Base-by-base conservation (phyloP, 148 eudicot genomes). In the Chenopodium suecicum region DNA sequence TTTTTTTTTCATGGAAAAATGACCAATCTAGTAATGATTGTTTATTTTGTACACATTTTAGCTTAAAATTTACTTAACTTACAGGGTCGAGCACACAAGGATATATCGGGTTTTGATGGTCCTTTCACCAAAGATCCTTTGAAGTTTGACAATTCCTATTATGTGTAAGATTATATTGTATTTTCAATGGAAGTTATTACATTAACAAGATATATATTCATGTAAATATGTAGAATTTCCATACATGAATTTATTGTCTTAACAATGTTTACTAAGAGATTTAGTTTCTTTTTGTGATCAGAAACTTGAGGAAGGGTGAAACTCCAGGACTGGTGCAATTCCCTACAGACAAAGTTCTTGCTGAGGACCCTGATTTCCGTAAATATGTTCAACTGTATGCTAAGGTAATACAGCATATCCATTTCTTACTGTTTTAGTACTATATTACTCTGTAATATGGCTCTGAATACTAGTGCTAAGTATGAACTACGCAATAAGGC, bases 71-170 rank as follows among this genome's bases (percentile, higher is more conserved):
- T 41, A 52, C 7, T 63, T 22, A 14, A 69, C 70, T 58, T 37
- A 20, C 75, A 94, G 98, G 98, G 97, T 50, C 89, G 84, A 80
- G 98, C 95, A 81, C 91, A 91, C 83, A 82, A 79, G 47, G 95
- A 94, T 66, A 91, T 91, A 82, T 90, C 98, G 23, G 98, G 97
- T 62, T 94, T 91, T 79, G 95, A 90, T 17, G 98, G 97, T 68
- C 89, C 97, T 25, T 94, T 96, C 91, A 94, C 98, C 7, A 69
- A 65, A 52, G 85, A 91, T 27, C 98, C 98, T 34, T 63, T 92
- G 82, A 94, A 88, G 73, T 94, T 94, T 54, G 97, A 94, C 86
- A 94, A 93, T 82, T 94, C 98, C 10, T 94, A 91, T 85, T 93
- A 79, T 73, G 86, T 86, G 97, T 93, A 89, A 91, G 94, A 72